Percentiles rank a stretch among this genome's conserved stretches.
These are phyloP conservation scores for Peniophora sp. DNA, from an alignment of 1,284 basidiomycete genomes.

Conservation along the genomic window DNA sequence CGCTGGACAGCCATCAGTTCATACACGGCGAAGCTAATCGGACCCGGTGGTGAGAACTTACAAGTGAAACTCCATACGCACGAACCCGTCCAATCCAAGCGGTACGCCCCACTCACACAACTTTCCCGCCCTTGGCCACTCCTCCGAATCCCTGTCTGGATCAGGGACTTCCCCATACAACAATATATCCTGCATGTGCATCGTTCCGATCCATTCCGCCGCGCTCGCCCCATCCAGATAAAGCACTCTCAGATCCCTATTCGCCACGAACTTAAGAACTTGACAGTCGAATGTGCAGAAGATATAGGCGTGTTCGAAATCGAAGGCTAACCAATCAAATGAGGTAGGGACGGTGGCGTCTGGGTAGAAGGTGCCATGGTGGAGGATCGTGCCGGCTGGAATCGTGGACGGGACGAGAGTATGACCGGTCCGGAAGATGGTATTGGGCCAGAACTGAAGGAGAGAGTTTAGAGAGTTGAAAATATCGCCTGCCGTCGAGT, in stretches of 20 bases:
- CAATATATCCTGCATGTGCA: too few species aligned
- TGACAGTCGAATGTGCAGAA: conserved; percentile 8
- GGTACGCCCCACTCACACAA: conserved; percentile 4
- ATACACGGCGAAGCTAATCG: too few species aligned
- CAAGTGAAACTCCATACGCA: conserved; percentile 39
- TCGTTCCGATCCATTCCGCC: conserved; percentile 4
- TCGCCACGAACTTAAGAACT: conserved; percentile 8
- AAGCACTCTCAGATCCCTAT: conserved; percentile 10
- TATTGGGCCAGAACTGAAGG: neutral
- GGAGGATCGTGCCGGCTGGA: conserved; percentile 13
- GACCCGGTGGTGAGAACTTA: conserved; percentile 47
- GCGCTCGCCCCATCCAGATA: conserved; percentile 17
- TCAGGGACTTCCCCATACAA: neutral
- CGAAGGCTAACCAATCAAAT: conserved; percentile 16
- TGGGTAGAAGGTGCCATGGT: conserved; percentile 11
- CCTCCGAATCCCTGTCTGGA: neutral
- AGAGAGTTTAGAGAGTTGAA: neutral
- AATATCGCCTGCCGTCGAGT: neutral
- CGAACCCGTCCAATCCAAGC: conserved; percentile 5
- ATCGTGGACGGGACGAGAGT: conserved; percentile 12
- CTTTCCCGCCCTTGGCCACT: neutral
- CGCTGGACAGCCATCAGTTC: too few species aligned
- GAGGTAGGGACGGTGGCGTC: conserved; percentile 4
- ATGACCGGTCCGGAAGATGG: conserved; percentile 8
- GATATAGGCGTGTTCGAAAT: conserved; percentile 13